Base-by-base conservation (phyloP, 2,329 filamentous ascomycete genomes). In the Pseudogymnoascus sp. region DNA sequence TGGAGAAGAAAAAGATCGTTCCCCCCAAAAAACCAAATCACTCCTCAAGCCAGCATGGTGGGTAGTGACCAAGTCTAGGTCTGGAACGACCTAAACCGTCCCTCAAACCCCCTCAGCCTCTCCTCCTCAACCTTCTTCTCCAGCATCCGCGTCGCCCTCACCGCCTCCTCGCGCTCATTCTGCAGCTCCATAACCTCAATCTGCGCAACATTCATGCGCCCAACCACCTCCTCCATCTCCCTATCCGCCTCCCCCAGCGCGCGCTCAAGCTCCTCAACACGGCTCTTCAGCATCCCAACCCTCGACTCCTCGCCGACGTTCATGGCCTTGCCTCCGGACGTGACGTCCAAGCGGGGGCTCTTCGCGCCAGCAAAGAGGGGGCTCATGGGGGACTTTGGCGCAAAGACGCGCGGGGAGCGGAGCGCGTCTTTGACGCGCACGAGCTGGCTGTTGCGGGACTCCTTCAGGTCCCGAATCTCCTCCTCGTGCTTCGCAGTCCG, bases 151-250 rank as follows among this genome's bases (percentile, higher is more conserved):
- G 90, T 91, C 74, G 88, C 82, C 66, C 84, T 83, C 69, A 90
- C 83, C 19, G 90, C 89, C 67, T 89, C 86, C 70, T 95, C 90
- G 69, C 85, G 82, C 75, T 89, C 84, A 68, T 85, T 84, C 75
- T 93, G 90, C 64, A 96, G 79, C 72, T 90, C 84, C 71, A 89
- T 85, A 63, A 95, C 90, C 76, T 93, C 89, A 69, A 93, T 90
- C 77, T 95, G 90, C 8, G 90, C 89, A 69, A 81, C 80, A 76
- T 91, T 93, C 87, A 96, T 93, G 67, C 88, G 82, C 65, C 86
- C 81, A 6, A 96, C 89, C 6, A 95, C 90, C 74, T 91, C 86
- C 72, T 91, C 86, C 89, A 95, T 93, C 76, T 93, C 90, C 60
- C 79, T 78, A 70, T 95, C 91, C 14, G 91, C 89, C 67, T 91